Conservation (phyloP, 768 basidiomycete species). For the Pleurotus giganteus region DNA sequence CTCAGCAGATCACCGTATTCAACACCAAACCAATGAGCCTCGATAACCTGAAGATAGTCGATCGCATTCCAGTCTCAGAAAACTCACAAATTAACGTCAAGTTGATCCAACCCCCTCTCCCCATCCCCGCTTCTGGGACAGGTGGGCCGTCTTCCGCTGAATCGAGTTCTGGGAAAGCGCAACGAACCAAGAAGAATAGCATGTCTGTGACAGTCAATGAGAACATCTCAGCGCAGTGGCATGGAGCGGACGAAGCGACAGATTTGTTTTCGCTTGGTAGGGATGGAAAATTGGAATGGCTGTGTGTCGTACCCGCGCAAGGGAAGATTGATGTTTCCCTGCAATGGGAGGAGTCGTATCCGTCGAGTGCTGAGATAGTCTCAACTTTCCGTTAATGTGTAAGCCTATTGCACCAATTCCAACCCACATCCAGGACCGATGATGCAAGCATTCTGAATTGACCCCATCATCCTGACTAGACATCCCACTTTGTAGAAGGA, state of each 20-base stretch:
- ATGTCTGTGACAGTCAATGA: not conserved
- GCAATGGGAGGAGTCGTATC: slow-evolving; percentile 12
- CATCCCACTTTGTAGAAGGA: no score
- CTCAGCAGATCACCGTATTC: not conserved
- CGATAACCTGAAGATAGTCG: slow-evolving; percentile 4
- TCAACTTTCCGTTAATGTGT: not conserved
- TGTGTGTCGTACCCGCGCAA: slow-evolving; percentile 27
- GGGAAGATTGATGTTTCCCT: slow-evolving; percentile 25
- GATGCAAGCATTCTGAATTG: no score
- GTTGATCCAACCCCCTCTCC: slow-evolving; percentile 41
- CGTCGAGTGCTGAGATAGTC: not conserved
- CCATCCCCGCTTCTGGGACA: slow-evolving; percentile 18
- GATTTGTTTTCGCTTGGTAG: slow-evolving; percentile 20
- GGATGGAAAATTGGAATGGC: slow-evolving; percentile 33
- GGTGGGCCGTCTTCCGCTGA: not conserved
- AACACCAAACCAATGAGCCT: slow-evolving; percentile 5
- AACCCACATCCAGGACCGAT: no score
- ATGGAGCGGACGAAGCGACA: slow-evolving; percentile 29
- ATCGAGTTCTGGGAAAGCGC: not conserved
- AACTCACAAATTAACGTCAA: slow-evolving; percentile 4
- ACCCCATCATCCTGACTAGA: no score
- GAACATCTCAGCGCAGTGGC: slow-evolving; percentile 36
- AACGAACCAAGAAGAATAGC: not conserved
- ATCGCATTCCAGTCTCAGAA: slow-evolving; percentile 5
- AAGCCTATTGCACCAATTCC: no score